A percentile compares a stretch with the other conserved stretches of the same genome.
These are phyloP conservation scores for Mortierella sp. DNA, from an alignment of 371 early-diverging fungal genomes.

Conservation along the genomic window DNA sequence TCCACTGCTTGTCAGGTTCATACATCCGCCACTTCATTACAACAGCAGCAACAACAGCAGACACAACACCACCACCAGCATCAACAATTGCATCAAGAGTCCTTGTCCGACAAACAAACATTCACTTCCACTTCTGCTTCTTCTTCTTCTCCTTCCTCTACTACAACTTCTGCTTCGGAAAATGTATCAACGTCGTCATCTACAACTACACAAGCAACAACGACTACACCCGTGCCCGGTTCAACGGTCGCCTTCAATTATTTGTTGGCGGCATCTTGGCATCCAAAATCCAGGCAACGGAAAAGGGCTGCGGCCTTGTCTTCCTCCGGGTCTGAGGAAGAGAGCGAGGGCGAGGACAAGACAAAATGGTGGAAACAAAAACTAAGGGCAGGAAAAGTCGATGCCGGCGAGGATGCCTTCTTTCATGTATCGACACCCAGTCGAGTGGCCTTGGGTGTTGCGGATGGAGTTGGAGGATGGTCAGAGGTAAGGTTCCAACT, in stretches of 20 bases:
- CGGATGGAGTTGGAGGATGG: slow-evolving; percentile 83
- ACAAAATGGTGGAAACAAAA: slow-evolving; percentile 45
- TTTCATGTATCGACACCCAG: slow-evolving; percentile 70
- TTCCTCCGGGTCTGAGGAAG: slow-evolving; percentile 3
- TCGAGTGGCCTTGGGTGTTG: slow-evolving; percentile 72
- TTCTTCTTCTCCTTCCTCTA: too few species aligned
- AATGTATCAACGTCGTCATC: too few species aligned
- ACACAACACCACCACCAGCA: slow-evolving; percentile 23
- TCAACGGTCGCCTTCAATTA: slow-evolving; percentile 39
- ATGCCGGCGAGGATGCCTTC: slow-evolving; percentile 81
- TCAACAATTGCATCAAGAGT: not conserved
- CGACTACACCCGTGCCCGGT: not conserved
- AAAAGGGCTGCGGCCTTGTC: slow-evolving; percentile 9
- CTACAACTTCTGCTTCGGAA: too few species aligned
- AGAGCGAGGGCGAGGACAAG: slow-evolving; percentile 6
- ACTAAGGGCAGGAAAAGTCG: slow-evolving; percentile 66
- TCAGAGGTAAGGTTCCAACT: slow-evolving; percentile 61
- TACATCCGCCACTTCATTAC: slow-evolving; percentile 30
- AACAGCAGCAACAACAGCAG: slow-evolving; percentile 18
- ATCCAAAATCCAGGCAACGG: slow-evolving; percentile 36
- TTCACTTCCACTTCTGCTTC: not conserved
- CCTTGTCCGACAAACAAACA: slow-evolving; percentile 3
- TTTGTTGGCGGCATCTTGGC: slow-evolving; percentile 48
- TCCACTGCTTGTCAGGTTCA: slow-evolving; percentile 11
- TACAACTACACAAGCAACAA: too few species aligned